Evolutionary conservation across 2,329 filamentous ascomycete species (phyloP).

Genomic region (Cladorrhinum sp.): DNA sequence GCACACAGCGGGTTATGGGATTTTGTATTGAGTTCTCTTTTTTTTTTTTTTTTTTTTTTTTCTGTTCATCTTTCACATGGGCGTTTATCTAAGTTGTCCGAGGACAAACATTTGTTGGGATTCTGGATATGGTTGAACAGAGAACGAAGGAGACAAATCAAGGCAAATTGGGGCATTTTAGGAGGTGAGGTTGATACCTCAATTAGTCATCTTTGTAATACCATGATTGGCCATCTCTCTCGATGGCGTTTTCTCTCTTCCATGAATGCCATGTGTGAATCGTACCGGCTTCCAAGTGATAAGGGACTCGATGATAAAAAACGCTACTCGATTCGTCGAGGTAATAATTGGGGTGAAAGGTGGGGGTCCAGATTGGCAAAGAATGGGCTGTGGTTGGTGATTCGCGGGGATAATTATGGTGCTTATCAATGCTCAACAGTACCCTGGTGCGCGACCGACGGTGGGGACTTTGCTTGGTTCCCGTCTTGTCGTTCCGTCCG

Average conservation of each 20-base stretch:
- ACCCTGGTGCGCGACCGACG: not conserved
- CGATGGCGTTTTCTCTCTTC: not conserved
- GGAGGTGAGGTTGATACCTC: not conserved
- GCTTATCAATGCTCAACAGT: not conserved
- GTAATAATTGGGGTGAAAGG: not conserved
- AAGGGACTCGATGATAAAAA: not conserved
- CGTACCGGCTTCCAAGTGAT: too few relatives aligned
- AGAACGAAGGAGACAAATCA: not conserved
- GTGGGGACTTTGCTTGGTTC: not conserved
- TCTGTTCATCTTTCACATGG: not conserved
- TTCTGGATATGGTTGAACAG: not conserved
- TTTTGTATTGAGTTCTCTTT: not conserved
- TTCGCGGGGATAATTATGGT: slow-evolving; percentile 4
- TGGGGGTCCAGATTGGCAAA: slow-evolving; percentile 1
- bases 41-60: not conserved
- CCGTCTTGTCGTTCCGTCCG: not conserved
- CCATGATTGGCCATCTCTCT: not conserved
- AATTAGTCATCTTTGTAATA: not conserved
- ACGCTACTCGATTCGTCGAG: not conserved
- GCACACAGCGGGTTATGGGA: not conserved
- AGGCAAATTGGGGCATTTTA: not conserved
- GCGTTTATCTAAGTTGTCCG: not conserved
- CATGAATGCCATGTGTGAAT: not conserved
- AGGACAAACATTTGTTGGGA: not conserved
- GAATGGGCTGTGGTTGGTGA: slow-evolving; percentile 4